Evolutionary conservation across 345 rosid species (phyloP).

Genomic region (Mangifera indica): DNA sequence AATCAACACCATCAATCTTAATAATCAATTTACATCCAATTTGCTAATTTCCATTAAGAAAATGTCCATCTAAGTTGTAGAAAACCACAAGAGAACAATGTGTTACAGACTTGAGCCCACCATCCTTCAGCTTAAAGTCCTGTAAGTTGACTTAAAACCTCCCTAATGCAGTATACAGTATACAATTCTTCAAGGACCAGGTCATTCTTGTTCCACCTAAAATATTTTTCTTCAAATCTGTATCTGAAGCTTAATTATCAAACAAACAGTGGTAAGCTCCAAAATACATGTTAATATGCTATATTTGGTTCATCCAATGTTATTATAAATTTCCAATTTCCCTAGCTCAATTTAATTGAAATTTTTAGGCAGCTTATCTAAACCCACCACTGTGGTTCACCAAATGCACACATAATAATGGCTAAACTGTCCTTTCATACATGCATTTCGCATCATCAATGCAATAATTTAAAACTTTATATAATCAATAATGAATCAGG

Average conservation of each 20-base stretch:
- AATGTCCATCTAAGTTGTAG: not conserved
- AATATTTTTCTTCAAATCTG: not conserved
- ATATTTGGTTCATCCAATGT: not conserved
- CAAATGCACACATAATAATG: conserved; percentile 9
- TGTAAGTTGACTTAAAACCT: too few relatives aligned
- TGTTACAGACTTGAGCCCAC: too few relatives aligned
- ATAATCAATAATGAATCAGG: conserved; percentile 2
- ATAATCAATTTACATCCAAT: not conserved
- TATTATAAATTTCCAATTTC: conserved; percentile 1
- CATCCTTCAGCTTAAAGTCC: too few relatives aligned
- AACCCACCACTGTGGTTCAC: not conserved
- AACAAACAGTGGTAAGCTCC: not conserved
- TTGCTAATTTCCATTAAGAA: not conserved
- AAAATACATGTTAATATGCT: not conserved
- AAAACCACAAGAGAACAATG: not conserved
- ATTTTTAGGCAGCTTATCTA: conserved; percentile 8
- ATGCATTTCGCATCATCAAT: conserved; percentile 4
- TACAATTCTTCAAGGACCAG: not conserved
- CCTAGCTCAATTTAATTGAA: not conserved
- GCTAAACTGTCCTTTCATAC: not conserved
- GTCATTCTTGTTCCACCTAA: not conserved
- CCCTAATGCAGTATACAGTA: not conserved
- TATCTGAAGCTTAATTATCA: not conserved
- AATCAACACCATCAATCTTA: not conserved
- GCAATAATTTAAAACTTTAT: conserved; percentile 10